These are phyloP conservation scores for Colletotrichum musicola DNA, from an alignment of 2,329 filamentous ascomycete species.

Conservation along the genomic window DNA sequence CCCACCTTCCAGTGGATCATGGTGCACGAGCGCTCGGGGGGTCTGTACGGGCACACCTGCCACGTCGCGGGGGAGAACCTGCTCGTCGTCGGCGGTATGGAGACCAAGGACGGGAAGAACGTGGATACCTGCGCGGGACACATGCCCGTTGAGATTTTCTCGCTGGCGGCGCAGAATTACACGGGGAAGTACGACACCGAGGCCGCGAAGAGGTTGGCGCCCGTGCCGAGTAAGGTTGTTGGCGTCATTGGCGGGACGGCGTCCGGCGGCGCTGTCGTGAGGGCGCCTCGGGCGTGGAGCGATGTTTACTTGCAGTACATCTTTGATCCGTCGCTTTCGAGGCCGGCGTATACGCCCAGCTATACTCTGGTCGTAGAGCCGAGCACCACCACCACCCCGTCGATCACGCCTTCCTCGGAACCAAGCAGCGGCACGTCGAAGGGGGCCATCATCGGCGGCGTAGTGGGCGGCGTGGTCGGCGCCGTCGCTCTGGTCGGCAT, in stretches of 20 bases:
- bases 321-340: conserved; percentile 41
- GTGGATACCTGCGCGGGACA: conserved; percentile 32
- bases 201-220: conserved; percentile 45
- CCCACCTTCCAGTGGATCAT: conserved; percentile 41
- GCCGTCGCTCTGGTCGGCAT: conserved; percentile 1
- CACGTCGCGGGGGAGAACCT: conserved; percentile 39
- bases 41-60: conserved; percentile 40
- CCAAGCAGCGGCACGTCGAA: neutral
- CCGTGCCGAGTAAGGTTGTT: conserved; percentile 62
- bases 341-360: conserved; percentile 41
- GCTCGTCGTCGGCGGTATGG: conserved; percentile 39
- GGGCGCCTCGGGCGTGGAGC: conserved; percentile 39
- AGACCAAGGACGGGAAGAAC: conserved; percentile 29
- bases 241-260: conserved; percentile 56
- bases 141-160: conserved; percentile 44
- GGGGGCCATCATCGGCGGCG: neutral
- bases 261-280: conserved; percentile 50
- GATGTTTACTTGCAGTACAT: conserved; percentile 44
- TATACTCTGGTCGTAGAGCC: conserved; percentile 41
- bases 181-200: conserved; percentile 47
- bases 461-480: conserved; percentile 16
- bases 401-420: neutral
- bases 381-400: neutral
- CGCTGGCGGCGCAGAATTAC: conserved; percentile 40
- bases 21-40: conserved; percentile 35